Evolutionary conservation across 192 early-diverging fungal genomes (phyloP), one percentile per base, ranked within the genome.

Genomic region (Coemansia sp.): DNA sequence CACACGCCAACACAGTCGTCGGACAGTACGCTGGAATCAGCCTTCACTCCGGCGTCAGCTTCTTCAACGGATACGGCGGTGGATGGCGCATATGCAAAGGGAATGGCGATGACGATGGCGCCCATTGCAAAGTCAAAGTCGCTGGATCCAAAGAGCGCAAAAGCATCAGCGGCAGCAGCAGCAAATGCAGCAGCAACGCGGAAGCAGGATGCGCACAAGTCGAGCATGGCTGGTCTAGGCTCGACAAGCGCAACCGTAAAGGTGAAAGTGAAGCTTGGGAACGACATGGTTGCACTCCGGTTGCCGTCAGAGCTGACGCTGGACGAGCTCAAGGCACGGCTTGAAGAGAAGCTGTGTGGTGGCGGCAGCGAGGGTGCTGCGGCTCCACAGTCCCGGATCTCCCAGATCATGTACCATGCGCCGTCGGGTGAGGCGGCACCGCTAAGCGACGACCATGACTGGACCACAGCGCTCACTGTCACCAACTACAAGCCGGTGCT

Each of bases 251-350:
- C 68, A 23, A 81, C 64, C 54, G 87, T 93, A 54, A 93, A 91
- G 71, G 83, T 91, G 44, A 93, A 93, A 78, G 87, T 93, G 59
- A 85, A 82, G 49, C 84, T 87, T 68, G 78, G 84, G 45, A 88
- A 86, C 37, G 91, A 93, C 61, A 87, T 91, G 67, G 86, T 89
- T 68, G 91, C 91, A 7, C 88, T 93, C 61, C 86, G 87, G 64
- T 76, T 93, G 63, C 85, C 88, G 0, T 81, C 85, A 4, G 74
- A 84, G 58, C 74, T 86, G 71, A 86, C 85, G 12, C 83, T 88
- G 56, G 74, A 67, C 9, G 68, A 77, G 38, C 79, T 93, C 16
- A 79, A 85, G 68, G 77, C 84, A 61, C 87, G 88, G 62, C 85
- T 93, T 45, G 77, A 84, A 37, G 82, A 87, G 54, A 87, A 88